These are phyloP conservation scores for Ophiocordyceps camponoti-leonardi DNA, from an alignment of 2,329 filamentous ascomycete genomes.

Conservation along the genomic window DNA sequence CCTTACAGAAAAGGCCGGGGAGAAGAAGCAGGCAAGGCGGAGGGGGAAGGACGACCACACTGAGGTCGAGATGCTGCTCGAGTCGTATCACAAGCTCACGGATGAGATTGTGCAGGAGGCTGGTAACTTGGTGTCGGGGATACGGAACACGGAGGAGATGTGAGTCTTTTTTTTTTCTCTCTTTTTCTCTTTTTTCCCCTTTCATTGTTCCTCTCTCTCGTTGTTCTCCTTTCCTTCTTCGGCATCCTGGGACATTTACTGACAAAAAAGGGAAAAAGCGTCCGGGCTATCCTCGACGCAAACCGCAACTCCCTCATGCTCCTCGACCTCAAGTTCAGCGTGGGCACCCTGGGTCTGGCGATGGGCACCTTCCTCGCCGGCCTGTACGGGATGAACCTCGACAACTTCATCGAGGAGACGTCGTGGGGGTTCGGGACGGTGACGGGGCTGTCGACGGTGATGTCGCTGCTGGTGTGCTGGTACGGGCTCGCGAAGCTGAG, in stretches of 20 bases:
- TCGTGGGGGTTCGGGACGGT: slow-evolving; percentile 71
- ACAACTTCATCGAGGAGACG: slow-evolving; percentile 95
- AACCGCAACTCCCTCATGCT: slow-evolving; percentile 98
- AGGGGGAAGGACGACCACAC: slow-evolving; percentile 69
- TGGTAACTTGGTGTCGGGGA: slow-evolving; percentile 81
- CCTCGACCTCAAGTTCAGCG: slow-evolving; percentile 87
- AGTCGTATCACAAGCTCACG: slow-evolving; percentile 94
- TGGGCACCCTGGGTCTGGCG: slow-evolving; percentile 84
- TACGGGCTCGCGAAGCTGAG: slow-evolving; percentile 74
- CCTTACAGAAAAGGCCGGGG: slow-evolving; percentile 69
- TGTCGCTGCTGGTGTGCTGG: slow-evolving; percentile 61
- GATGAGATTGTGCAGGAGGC: slow-evolving; percentile 96
- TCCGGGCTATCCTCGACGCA: slow-evolving; percentile 91
- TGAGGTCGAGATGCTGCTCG: slow-evolving; percentile 89
- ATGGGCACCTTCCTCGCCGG: slow-evolving; percentile 90
- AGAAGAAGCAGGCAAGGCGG: slow-evolving; percentile 34
- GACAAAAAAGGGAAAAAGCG: too few relatives aligned
- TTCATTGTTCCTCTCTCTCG: too few relatives aligned
- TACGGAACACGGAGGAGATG: slow-evolving; percentile 98
- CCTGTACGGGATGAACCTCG: slow-evolving; percentile 99
- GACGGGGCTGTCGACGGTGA: slow-evolving; percentile 49
- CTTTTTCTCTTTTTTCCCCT: too few relatives aligned
- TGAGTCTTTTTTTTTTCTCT: too few relatives aligned
- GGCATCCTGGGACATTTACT: too few relatives aligned
- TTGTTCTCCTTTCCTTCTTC: too few relatives aligned